Conservation (phyloP, 495 filamentous ascomycete genomes). For the Xylaria castorea region DNA sequence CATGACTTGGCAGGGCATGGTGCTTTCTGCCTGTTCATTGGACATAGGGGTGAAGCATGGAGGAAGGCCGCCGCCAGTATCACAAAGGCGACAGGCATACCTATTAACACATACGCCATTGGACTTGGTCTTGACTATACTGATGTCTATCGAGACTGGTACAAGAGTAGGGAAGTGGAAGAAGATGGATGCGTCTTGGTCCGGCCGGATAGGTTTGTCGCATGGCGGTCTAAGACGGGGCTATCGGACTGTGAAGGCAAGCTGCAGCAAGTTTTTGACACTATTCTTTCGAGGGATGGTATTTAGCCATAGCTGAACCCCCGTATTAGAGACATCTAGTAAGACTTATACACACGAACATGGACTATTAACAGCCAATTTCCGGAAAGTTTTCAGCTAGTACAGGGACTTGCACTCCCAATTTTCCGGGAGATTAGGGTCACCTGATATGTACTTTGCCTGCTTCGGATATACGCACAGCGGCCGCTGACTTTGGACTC, state of each 20-base stretch:
- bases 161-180: slow-evolving; percentile 49
- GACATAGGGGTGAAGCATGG: slow-evolving; percentile 59
- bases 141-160: slow-evolving; percentile 63
- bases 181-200: slow-evolving; percentile 60
- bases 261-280: slow-evolving; percentile 39
- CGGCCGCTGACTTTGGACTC: slow-evolving; percentile 50
- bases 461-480: slow-evolving; percentile 53
- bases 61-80: slow-evolving; percentile 50
- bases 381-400: not conserved
- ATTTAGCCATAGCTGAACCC: not conserved
- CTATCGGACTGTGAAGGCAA: slow-evolving; percentile 34
- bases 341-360: not conserved
- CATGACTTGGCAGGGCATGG: slow-evolving; percentile 61
- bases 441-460: slow-evolving; percentile 31
- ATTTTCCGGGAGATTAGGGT: slow-evolving; percentile 25
- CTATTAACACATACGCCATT: slow-evolving; percentile 52
- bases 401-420: slow-evolving; percentile 35
- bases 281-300: slow-evolving; percentile 24
- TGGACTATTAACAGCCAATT: not conserved
- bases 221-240: slow-evolving; percentile 46
- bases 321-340: not conserved
- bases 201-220: slow-evolving; percentile 57
- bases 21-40: slow-evolving; percentile 55
- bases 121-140: slow-evolving; percentile 58
- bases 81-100: slow-evolving; percentile 41